These are phyloP conservation scores for Pulveroboletus frians DNA, from an alignment of 768 basidiomycete species.

Conservation along the genomic window DNA sequence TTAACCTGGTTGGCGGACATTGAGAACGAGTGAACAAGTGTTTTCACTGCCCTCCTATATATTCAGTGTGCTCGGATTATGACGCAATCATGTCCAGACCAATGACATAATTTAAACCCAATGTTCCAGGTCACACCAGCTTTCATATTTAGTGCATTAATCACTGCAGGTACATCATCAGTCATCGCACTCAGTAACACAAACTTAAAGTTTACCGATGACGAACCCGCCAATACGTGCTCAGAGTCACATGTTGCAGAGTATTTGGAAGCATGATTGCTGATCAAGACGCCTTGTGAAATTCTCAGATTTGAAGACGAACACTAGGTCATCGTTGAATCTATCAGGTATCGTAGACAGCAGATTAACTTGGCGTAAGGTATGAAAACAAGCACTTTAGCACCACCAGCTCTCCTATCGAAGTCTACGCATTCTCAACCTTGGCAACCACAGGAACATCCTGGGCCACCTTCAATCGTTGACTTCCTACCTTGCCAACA, in stretches of 20 bases:
- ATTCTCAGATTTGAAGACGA: background rate
- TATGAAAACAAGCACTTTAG: background rate
- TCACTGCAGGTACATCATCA: no score
- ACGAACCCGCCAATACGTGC: no score
- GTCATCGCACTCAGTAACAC: no score
- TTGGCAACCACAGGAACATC: background rate
- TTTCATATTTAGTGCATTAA: no score
- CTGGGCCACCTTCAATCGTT: background rate
- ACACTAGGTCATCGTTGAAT: background rate
- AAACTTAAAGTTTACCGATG: no score
- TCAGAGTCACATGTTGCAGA: no score
- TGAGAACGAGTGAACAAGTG: background rate
- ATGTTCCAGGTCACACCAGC: no score
- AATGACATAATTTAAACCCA: background rate
- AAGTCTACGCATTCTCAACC: background rate
- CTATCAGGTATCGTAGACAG: background rate
- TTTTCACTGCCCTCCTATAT: background rate
- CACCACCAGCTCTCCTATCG: background rate
- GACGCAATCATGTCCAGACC: background rate
- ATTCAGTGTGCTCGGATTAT: background rate
- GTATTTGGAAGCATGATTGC: background rate
- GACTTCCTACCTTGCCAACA: no score
- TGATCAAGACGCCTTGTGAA: background rate
- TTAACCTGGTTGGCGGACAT: slow-evolving; percentile 7
- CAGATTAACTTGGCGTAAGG: background rate